phyloP scores from a whole-genome alignment of 352 stramenopile species.

The Phytophthora macrochlamydospora region DNA sequence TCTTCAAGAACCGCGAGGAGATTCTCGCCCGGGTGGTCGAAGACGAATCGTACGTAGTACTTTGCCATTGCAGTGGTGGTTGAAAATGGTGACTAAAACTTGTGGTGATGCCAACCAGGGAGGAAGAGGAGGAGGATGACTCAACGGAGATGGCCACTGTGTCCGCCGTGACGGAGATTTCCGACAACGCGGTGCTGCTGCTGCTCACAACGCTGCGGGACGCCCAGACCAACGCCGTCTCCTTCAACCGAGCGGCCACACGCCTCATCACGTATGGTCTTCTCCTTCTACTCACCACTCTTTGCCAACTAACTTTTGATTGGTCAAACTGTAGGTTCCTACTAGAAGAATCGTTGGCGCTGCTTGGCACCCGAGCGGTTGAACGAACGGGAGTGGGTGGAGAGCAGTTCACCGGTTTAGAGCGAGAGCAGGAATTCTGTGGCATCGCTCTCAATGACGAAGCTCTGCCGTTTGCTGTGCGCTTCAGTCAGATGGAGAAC shows the following conservation, averaged over 20 bases:
- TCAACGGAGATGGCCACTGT: neutral
- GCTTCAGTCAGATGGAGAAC: slow-evolving; percentile 1
- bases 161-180: neutral
- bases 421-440: slow-evolving; percentile 5
- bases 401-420: slow-evolving; percentile 1
- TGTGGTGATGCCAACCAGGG: neutral
- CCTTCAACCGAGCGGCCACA: neutral
- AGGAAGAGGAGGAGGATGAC: neutral
- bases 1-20: slow-evolving; percentile 50
- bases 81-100: too few species aligned
- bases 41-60: neutral
- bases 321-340: neutral
- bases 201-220: slow-evolving; percentile 4
- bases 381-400: neutral
- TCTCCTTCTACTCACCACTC: too few species aligned
- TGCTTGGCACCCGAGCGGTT: neutral
- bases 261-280: neutral
- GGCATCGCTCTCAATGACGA: slow-evolving; percentile 2
- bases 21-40: slow-evolving; percentile 25
- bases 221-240: neutral
- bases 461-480: neutral
- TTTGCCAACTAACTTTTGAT: too few species aligned
- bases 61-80: too few species aligned
- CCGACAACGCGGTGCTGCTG: neutral
- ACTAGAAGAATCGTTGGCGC: slow-evolving; percentile 3